These are phyloP conservation scores for Vaccinium darrowii DNA, from an alignment of 148 eudicot species.

Conservation along the genomic window DNA sequence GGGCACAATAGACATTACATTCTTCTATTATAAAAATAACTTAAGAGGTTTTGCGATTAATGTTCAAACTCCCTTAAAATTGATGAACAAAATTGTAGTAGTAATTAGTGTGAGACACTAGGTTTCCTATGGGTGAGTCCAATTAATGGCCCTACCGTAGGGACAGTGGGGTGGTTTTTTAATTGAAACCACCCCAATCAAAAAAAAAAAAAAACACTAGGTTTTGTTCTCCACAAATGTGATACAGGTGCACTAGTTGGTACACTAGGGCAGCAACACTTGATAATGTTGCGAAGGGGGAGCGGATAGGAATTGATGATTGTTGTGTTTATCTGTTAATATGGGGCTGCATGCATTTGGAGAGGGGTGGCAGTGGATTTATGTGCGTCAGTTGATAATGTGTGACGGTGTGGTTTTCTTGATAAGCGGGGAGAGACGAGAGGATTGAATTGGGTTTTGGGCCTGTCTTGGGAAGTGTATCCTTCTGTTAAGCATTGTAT, in stretches of 20 bases:
- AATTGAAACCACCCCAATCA: too few species aligned
- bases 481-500: too few species aligned
- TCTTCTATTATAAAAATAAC: too few species aligned
- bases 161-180: too few species aligned
- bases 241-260: not conserved
- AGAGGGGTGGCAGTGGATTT: not conserved
- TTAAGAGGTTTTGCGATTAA: not conserved
- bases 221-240: not conserved
- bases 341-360: not conserved
- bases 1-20: not conserved
- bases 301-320: not conserved
- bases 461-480: too few species aligned
- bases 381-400: constrained; percentile 4
- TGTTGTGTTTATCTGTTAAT: not conserved
- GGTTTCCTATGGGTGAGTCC: too few species aligned
- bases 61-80: not conserved
- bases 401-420: not conserved
- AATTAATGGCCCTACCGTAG: too few species aligned
- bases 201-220: not conserved
- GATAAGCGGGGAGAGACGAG: not conserved
- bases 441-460: not conserved
- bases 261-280: not conserved
- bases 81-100: not conserved
- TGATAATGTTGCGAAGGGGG: not conserved
- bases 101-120: not conserved